Conservation (phyloP, 164 flowering plant genomes). For the Buxus sempervirens region DNA sequence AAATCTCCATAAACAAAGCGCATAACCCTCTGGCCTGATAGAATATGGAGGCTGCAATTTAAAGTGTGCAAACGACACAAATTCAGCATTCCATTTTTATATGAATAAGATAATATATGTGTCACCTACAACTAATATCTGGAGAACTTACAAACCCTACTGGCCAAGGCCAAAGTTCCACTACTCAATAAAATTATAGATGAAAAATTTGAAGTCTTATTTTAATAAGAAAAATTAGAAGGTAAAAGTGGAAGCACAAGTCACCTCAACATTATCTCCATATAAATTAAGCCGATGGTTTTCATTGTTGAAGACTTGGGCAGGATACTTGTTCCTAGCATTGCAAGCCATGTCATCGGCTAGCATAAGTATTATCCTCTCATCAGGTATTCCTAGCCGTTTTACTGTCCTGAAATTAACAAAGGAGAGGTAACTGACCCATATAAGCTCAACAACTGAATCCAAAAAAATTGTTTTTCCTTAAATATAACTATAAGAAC, state of each 20-base stretch:
- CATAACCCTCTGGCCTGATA: too few relatives aligned
- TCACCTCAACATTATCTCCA: slow-evolving; percentile 98
- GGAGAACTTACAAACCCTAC: not conserved
- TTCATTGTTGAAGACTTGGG: slow-evolving; percentile 98
- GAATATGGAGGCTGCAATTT: too few relatives aligned
- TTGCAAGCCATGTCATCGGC: slow-evolving; percentile 99
- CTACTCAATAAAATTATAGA: not conserved
- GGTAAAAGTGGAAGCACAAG: slow-evolving; percentile 3
- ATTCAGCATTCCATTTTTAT: not conserved
- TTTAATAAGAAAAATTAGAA: not conserved
- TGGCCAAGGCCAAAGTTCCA: not conserved
- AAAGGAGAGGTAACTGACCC: not conserved
- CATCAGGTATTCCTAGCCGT: slow-evolving; percentile 96
- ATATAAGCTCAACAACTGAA: not conserved
- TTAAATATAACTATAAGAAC: too few relatives aligned
- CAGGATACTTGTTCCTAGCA: slow-evolving; percentile 91
- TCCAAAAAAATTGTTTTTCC: slow-evolving; percentile 3
- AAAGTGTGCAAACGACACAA: too few relatives aligned
- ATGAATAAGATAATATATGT: not conserved
- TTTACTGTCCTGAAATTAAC: slow-evolving; percentile 72
- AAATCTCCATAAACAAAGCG: too few relatives aligned
- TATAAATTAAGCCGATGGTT: slow-evolving; percentile 91
- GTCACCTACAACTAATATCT: not conserved
- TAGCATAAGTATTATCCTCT: slow-evolving; percentile 95
- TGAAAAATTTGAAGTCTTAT: not conserved